Evolutionary conservation across 1,284 basidiomycete species (phyloP), one percentile per base, ranked within the genome.

Genomic region (Malassezia obtusa): DNA sequence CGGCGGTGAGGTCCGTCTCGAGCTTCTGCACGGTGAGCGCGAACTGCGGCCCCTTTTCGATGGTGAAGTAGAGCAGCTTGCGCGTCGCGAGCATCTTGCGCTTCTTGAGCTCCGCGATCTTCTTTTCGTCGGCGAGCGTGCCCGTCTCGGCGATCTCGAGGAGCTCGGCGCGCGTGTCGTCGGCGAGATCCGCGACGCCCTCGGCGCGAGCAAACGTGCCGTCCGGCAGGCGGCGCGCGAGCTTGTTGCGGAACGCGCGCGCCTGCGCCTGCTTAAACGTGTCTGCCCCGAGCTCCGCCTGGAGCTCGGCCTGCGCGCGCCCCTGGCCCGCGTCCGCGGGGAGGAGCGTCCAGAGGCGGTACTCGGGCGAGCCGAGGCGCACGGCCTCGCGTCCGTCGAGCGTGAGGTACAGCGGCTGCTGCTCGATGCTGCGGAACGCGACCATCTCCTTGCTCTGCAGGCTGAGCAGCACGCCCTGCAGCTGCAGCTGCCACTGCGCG

Each of bases 1-100:
- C 94, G 8, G 82, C 86, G 0, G 92, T 96, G 47, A 99, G 79
- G 77, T 98, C 94, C 11, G 94, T 98, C 76, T 98, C 92, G n/a
- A 85, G 85, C 77, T 94, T 95, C 50, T 85, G 84, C n/a, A 87
- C 86, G 15, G 87, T 89, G 4, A 87, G 88, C 69, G 87, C 87
- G 78, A 96, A 99, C 53, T 84, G 80, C 3, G 83, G 65, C 1
- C 94, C 94, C 76, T 94, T 95, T 25, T 79, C 76, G 21, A 94
- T 84, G 15, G 83, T 82, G 78, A 92, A 98, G 84, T 90, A 95
- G 74, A 95, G 85, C 5, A 86, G 83, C 78, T 96, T 98, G 12
- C 58, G 63, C 39, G 77, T 75, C 19, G 67, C 68, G 19, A 80
- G 73, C 44, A 99, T 80, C 76, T 95, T 98, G 52, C 94, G 84